phyloP scores from a whole-genome alignment of 129 eudicot species.

The Lonicera japonica region DNA sequence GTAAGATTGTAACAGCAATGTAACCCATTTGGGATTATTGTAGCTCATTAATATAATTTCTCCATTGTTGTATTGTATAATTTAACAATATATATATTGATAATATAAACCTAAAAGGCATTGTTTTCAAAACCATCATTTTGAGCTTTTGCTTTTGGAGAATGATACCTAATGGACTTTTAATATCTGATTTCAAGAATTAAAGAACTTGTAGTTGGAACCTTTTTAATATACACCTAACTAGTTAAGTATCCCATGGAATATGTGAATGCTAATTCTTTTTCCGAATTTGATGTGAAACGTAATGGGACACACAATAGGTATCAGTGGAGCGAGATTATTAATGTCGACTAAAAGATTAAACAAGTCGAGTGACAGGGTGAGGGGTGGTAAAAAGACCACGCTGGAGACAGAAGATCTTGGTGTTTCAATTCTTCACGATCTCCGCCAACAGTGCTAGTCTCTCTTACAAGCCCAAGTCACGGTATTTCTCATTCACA shows the following conservation, averaged over 20 bases:
- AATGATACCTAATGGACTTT: not conserved
- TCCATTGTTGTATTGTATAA: no score
- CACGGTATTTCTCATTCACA: constrained; percentile 25
- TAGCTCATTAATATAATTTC: no score
- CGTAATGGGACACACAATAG: constrained; percentile 15
- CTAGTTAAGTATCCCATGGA: no score
- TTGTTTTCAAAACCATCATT: not conserved
- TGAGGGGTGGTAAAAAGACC: no score
- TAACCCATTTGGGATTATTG: no score
- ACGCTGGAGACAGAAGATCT: no score
- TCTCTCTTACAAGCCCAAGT: constrained; percentile 58
- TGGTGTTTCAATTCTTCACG: constrained; percentile 59
- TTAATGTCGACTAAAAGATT: no score
- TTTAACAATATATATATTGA: no score
- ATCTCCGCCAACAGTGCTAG: constrained; percentile 60
- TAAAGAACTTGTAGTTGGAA: not conserved
- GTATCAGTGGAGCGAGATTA: constrained; percentile 50
- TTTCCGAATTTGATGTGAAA: not conserved
- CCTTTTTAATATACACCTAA: not conserved
- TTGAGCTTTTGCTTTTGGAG: no score
- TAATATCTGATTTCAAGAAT: not conserved
- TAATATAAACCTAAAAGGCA: not conserved
- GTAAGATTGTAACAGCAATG: no score
- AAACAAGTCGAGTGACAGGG: no score
- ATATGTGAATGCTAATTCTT: no score